Evolutionary conservation across 768 basidiomycete genomes (phyloP).

Genomic region (Tephrocybe sp.): DNA sequence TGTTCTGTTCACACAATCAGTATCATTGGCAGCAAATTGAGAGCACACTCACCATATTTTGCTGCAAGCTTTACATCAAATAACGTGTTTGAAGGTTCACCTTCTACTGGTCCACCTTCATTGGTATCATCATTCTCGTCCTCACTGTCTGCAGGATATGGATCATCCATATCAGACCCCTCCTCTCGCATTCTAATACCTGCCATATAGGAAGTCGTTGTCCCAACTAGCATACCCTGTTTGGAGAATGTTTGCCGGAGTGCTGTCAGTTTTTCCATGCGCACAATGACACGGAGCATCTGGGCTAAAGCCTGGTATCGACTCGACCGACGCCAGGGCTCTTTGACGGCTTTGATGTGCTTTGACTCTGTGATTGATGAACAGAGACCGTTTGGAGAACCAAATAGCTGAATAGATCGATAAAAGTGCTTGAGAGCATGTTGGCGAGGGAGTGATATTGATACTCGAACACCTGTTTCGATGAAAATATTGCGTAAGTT

Average conservation of each 20-base stretch:
- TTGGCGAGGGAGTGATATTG: conserved; percentile 10
- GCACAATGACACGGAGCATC: background rate
- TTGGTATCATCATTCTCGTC: background rate
- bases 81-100: background rate
- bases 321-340: background rate
- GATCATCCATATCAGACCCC: background rate
- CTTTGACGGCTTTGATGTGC: background rate
- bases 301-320: background rate
- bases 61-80: background rate
- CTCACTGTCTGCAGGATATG: background rate
- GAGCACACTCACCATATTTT: background rate
- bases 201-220: background rate
- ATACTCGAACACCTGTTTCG: background rate
- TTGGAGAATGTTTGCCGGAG: background rate
- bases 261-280: background rate
- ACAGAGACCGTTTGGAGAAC: background rate
- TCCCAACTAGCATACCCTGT: background rate
- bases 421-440: conserved; percentile 7
- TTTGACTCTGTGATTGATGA: background rate
- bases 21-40: too few relatives aligned
- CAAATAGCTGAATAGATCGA: background rate
- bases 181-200: background rate
- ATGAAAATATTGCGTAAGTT: conserved; percentile 4
- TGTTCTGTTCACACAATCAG: too few relatives aligned
- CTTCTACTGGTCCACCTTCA: background rate